Conservation (phyloP, 345 rosid species). For the Brassica rapa region DNA sequence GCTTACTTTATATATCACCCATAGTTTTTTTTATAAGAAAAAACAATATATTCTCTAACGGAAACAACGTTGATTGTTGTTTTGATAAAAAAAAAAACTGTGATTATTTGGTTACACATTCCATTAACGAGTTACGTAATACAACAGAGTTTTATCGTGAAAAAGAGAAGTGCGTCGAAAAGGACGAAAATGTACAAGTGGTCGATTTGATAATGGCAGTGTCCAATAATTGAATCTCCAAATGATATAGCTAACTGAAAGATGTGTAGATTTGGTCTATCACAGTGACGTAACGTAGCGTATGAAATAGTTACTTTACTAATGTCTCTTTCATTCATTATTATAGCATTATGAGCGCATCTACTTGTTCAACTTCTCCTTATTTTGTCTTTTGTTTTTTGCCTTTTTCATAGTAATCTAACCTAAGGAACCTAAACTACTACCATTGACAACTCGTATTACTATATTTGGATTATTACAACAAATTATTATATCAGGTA, state of each 20-base stretch:
- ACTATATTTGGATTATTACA: neutral
- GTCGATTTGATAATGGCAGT: slow-evolving; percentile 23
- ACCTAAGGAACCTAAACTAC: neutral
- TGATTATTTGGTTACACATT: neutral
- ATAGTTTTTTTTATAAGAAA: neutral
- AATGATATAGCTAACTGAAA: slow-evolving; percentile 16
- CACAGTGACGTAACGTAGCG: slow-evolving; percentile 24
- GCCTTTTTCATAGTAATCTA: neutral
- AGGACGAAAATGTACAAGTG: slow-evolving; percentile 19
- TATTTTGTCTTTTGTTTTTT: neutral
- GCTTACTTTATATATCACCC: slow-evolving; percentile 1
- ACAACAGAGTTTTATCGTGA: slow-evolving; percentile 10
- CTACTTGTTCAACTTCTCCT: slow-evolving; percentile 12
- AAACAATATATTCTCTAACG: neutral
- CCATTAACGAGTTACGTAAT: slow-evolving; percentile 30
- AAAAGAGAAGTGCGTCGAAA: slow-evolving; percentile 11
- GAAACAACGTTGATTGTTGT: neutral
- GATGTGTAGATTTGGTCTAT: slow-evolving; percentile 18
- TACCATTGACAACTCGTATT: neutral
- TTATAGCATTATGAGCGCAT: slow-evolving; percentile 8
- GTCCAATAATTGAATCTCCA: slow-evolving; percentile 31
- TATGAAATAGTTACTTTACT: slow-evolving; percentile 3
- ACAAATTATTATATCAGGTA: neutral
- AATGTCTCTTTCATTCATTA: slow-evolving; percentile 20
- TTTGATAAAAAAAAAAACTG: neutral